Evolutionary conservation across 768 basidiomycete species (phyloP).

Genomic region (Tricholoma furcatifolium): DNA sequence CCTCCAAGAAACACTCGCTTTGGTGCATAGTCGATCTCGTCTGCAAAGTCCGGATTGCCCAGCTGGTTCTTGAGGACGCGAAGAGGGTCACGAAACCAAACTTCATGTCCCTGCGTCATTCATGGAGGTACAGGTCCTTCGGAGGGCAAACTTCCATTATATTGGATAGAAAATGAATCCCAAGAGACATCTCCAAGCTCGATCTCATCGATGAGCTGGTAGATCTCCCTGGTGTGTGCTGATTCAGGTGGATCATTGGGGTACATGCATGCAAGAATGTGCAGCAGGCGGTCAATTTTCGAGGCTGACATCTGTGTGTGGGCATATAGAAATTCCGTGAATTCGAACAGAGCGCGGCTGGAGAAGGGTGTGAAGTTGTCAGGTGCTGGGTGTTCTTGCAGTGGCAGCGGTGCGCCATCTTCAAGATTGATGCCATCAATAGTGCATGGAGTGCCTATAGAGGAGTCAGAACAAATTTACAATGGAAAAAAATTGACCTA

Average conservation of each 20-base stretch:
- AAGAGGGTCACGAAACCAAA: conserved; percentile 6
- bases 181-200: conserved; percentile 25
- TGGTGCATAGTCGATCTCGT: conserved; percentile 21
- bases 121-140: conserved; percentile 3
- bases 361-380: conserved; percentile 8
- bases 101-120: conserved; percentile 6
- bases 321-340: conserved; percentile 12
- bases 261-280: conserved; percentile 1
- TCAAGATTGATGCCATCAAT: background rate
- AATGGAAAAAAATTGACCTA: no score
- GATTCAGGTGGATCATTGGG: conserved; percentile 16
- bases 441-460: conserved; percentile 9
- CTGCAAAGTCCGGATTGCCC: conserved; percentile 5
- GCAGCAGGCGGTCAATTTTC: conserved; percentile 11
- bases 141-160: conserved; percentile 20
- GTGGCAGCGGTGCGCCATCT: background rate
- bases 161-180: conserved; percentile 23
- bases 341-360: conserved; percentile 9
- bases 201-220: conserved; percentile 24
- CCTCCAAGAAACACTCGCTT: conserved; percentile 16
- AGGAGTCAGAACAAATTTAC: no score
- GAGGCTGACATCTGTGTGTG: conserved; percentile 11
- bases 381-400: background rate
- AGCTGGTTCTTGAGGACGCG: background rate
- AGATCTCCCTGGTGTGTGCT: conserved; percentile 18